Percentiles rank a stretch among this genome's conserved stretches.
Evolutionary conservation across 2,329 filamentous ascomycete species (phyloP).

Genomic region (Ceratocystiopsis sp.): DNA sequence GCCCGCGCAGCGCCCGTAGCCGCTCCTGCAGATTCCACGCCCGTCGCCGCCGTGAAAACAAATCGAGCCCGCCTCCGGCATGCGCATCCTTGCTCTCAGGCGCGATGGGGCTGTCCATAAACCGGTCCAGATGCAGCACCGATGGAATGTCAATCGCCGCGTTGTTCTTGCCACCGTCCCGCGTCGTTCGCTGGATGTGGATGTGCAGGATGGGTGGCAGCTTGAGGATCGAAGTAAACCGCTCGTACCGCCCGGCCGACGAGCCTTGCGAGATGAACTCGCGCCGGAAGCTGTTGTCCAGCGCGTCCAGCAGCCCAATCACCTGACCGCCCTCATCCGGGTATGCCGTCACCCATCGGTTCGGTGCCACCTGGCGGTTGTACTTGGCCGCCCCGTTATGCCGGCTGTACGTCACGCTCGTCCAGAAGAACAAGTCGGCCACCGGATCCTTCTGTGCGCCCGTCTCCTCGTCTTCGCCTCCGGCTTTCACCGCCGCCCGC

Average conservation of each 20-base stretch:
- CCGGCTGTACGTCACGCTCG: constrained; percentile 41
- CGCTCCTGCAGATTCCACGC: constrained; percentile 60
- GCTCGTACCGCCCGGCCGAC: constrained; percentile 29
- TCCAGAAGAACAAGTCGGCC: constrained; percentile 51
- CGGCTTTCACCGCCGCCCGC: constrained; percentile 69
- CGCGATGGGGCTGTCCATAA: constrained; percentile 51
- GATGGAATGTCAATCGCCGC: constrained; percentile 67
- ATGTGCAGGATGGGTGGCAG: constrained; percentile 78
- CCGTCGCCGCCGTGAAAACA: constrained; percentile 47
- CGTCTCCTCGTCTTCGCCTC: constrained; percentile 38
- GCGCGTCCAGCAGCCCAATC: constrained; percentile 62
- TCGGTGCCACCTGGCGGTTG: constrained; percentile 32
- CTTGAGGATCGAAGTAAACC: constrained; percentile 55
- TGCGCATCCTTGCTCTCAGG: constrained; percentile 11
- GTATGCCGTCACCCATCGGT: constrained; percentile 45
- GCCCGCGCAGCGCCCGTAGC: constrained; percentile 36
- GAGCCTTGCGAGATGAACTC: constrained; percentile 50
- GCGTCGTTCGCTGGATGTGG: constrained; percentile 69
- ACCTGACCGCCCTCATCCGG: constrained; percentile 26
- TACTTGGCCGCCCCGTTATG: constrained; percentile 28
- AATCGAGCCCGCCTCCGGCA: constrained; percentile 4
- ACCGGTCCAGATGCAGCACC: constrained; percentile 73
- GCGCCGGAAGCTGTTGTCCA: constrained; percentile 73
- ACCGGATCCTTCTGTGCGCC: constrained; percentile 70
- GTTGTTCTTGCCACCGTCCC: constrained; percentile 56